Percentiles rank a stretch among this genome's conserved stretches.
Evolutionary conservation across 768 basidiomycete genomes (phyloP).

Genomic region (Gloeopeniophorella convolvens): DNA sequence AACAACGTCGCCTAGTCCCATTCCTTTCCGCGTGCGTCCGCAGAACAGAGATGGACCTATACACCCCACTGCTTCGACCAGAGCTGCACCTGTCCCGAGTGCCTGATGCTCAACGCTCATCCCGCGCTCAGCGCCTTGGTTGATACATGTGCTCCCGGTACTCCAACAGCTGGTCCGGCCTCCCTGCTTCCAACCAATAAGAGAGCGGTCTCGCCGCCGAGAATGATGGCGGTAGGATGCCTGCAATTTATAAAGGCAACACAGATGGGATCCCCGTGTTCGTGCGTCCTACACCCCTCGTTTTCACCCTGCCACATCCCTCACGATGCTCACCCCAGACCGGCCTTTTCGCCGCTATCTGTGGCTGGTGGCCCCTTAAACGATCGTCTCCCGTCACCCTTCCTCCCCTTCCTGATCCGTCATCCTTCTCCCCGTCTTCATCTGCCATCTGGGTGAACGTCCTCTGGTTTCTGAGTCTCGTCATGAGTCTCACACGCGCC

Average conservation of each 20-base stretch:
- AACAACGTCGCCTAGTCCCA: too few relatives aligned
- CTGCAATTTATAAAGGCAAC: neutral
- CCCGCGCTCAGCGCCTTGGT: too few relatives aligned
- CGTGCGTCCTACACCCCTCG: neutral
- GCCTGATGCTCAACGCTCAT: too few relatives aligned
- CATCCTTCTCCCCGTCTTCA: neutral
- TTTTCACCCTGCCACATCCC: neutral
- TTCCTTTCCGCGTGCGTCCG: too few relatives aligned
- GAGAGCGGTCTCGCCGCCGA: neutral
- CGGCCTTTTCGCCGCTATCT: neutral
- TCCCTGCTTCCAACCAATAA: too few relatives aligned
- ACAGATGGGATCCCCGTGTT: neutral
- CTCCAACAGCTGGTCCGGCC: too few relatives aligned
- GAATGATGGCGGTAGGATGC: neutral
- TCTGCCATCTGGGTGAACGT: neutral
- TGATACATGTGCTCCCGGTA: too few relatives aligned
- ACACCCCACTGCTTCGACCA: too few relatives aligned
- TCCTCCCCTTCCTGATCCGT: neutral
- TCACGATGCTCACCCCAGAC: neutral
- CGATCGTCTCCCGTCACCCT: neutral
- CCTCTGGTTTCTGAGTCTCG: slow-evolving; percentile 6
- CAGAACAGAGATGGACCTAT: too few relatives aligned
- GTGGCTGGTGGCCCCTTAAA: too few relatives aligned
- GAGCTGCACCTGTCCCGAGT: too few relatives aligned
- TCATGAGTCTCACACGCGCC: neutral